These are phyloP conservation scores for Cytospora schulzeri DNA, from an alignment of 2,329 filamentous ascomycete species.

Conservation along the genomic window DNA sequence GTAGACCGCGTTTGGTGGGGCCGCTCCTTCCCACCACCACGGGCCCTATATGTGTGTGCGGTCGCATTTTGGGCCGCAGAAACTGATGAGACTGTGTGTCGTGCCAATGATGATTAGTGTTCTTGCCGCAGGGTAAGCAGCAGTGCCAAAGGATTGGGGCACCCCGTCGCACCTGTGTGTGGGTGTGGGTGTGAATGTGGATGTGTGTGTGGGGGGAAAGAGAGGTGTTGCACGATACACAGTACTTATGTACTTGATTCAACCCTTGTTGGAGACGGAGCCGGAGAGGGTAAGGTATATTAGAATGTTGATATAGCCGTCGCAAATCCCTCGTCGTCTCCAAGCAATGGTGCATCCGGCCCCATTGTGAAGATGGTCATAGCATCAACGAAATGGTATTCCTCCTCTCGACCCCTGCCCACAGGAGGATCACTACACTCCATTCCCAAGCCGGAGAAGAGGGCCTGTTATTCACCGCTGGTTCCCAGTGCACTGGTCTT, in stretches of 20 bases:
- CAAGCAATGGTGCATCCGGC: not conserved
- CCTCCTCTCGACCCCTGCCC: not conserved
- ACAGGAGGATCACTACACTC: not conserved
- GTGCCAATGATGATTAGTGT: conserved; percentile 8
- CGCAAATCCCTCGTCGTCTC: not conserved
- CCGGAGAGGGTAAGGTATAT: not conserved
- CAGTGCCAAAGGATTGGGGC: conserved; percentile 7
- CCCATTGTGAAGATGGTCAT: not conserved
- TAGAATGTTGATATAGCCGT: not conserved
- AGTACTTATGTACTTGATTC: not conserved
- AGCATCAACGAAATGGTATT: not conserved
- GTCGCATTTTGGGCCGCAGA: conserved; percentile 28
- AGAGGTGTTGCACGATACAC: not conserved
- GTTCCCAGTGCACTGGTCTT: conserved; percentile 6
- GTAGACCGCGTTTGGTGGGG: conserved; percentile 10
- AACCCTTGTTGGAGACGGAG: not conserved
- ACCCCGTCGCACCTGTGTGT: not conserved
- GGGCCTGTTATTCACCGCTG: conserved; percentile 20
- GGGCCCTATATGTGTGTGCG: conserved; percentile 24
- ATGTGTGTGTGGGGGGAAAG: not conserved
- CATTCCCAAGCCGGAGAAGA: conserved; percentile 3
- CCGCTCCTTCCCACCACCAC: conserved; percentile 20
- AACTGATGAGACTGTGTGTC: conserved; percentile 10
- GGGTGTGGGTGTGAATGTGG: not conserved
- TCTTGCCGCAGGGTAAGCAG: conserved; percentile 13